These are phyloP conservation scores for Globisporangium lucens DNA, from an alignment of 352 stramenopile species.

Conservation along the genomic window DNA sequence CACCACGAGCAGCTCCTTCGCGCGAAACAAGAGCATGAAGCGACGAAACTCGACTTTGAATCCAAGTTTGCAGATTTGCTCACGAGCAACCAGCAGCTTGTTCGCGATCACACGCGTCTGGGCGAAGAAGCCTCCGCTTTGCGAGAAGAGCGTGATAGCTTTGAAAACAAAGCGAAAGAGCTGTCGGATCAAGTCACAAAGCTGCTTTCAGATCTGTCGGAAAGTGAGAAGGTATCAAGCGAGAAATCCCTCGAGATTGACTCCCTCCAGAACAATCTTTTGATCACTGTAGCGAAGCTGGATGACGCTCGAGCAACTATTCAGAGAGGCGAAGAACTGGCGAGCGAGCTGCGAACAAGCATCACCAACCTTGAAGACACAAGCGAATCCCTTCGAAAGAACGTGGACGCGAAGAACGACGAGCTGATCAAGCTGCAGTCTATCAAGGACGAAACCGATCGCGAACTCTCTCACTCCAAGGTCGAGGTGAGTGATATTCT, in stretches of 20 bases:
- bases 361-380: constrained; percentile 2
- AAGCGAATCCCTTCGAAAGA: neutral
- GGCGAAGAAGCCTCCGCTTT: constrained; percentile 1
- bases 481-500: constrained; percentile 16
- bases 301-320: constrained; percentile 5
- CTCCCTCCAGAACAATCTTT: constrained; percentile 5
- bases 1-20: constrained; percentile 25
- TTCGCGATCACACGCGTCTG: neutral
- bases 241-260: constrained; percentile 9
- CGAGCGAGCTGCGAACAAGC: neutral
- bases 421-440: constrained; percentile 2
- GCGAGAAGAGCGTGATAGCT: neutral
- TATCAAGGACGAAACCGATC: constrained; percentile 1
- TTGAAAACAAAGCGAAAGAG: constrained; percentile 9
- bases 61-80: constrained; percentile 27
- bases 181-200: constrained; percentile 2
- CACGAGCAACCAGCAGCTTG: constrained; percentile 23
- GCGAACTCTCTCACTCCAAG: constrained; percentile 19
- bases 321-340: neutral
- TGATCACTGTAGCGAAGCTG: constrained; percentile 15
- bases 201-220: neutral
- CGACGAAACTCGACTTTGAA: constrained; percentile 31
- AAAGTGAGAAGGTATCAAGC: neutral
- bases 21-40: constrained; percentile 24
- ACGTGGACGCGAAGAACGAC: neutral